phyloP scores from a whole-genome alignment of 164 flowering plant genomes.

The Akebia trifoliata region DNA sequence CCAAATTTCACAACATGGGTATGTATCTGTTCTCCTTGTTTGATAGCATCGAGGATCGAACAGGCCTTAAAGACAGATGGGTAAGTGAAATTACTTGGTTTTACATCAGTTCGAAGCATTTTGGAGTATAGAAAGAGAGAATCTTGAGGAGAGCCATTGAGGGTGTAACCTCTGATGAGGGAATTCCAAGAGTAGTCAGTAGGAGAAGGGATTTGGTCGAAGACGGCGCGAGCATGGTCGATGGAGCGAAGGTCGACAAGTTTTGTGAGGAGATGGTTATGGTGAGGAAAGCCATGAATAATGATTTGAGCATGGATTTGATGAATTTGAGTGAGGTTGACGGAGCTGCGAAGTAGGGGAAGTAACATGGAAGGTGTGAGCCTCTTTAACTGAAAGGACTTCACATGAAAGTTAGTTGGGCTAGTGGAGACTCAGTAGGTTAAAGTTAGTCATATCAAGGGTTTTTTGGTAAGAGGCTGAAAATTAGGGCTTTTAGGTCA shows the following conservation, averaged over 20 bases:
- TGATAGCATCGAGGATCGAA: conserved; percentile 12
- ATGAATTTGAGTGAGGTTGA: conserved; percentile 16
- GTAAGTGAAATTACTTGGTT: conserved; percentile 31
- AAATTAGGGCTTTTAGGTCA: too few relatives aligned
- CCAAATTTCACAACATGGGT: conserved; percentile 24
- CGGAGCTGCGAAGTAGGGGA: conserved; percentile 11
- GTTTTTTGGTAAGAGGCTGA: too few relatives aligned
- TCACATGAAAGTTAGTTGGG: conserved; percentile 6
- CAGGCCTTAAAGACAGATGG: conserved; percentile 30
- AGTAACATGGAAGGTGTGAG: conserved; percentile 8
- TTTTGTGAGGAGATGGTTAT: conserved; percentile 20
- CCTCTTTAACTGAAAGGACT: not conserved
- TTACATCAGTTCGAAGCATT: conserved; percentile 20
- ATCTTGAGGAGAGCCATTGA: conserved; percentile 13
- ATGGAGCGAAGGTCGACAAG: conserved; percentile 19
- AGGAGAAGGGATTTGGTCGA: conserved; percentile 20
- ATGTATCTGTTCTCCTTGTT: conserved; percentile 24
- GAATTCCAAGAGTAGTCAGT: conserved; percentile 28
- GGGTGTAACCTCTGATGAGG: conserved; percentile 23
- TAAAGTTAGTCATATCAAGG: too few relatives aligned
- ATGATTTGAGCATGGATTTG: conserved; percentile 35
- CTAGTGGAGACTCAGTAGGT: too few relatives aligned
- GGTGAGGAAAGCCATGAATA: conserved; percentile 18
- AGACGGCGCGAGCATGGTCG: conserved; percentile 22
- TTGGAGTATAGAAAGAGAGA: conserved; percentile 19